phyloP scores from a whole-genome alignment of 768 basidiomycete genomes.

The Russula abietina region DNA sequence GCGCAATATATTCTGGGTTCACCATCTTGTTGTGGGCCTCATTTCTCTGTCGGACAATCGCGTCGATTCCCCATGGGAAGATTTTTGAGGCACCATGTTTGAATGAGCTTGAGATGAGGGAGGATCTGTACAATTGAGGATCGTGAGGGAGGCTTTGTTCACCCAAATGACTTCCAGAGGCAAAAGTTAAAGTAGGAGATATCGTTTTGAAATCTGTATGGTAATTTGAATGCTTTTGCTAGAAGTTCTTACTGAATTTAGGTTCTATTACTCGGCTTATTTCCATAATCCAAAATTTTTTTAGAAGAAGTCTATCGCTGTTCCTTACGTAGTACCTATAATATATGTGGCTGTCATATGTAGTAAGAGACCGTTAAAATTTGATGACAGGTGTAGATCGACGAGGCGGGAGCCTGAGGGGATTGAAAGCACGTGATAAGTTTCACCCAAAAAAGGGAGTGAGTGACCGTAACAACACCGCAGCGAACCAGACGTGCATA shows the following conservation, averaged over 20 bases:
- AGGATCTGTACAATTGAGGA: not conserved
- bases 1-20: constrained; percentile 46
- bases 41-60: constrained; percentile 41
- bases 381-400: no score
- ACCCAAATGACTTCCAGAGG: not conserved
- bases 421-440: not conserved
- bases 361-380: no score
- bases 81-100: constrained; percentile 43
- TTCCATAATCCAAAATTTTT: no score
- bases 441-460: not conserved
- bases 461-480: not conserved
- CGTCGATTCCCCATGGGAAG: constrained; percentile 31
- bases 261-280: no score
- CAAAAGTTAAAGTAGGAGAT: not conserved
- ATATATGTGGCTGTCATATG: no score
- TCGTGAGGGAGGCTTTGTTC: not conserved
- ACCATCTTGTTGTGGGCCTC: constrained; percentile 50
- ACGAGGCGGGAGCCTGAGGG: no score
- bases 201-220: no score
- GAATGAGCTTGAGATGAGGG: constrained; percentile 28
- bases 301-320: no score
- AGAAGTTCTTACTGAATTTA: no score
- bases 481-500: no score
- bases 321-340: no score
- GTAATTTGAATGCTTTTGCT: no score